Percentiles rank a stretch among this genome's conserved stretches.
These are phyloP conservation scores for Linnemannia hyalina DNA, from an alignment of 192 early-diverging fungal species.

Conservation along the genomic window DNA sequence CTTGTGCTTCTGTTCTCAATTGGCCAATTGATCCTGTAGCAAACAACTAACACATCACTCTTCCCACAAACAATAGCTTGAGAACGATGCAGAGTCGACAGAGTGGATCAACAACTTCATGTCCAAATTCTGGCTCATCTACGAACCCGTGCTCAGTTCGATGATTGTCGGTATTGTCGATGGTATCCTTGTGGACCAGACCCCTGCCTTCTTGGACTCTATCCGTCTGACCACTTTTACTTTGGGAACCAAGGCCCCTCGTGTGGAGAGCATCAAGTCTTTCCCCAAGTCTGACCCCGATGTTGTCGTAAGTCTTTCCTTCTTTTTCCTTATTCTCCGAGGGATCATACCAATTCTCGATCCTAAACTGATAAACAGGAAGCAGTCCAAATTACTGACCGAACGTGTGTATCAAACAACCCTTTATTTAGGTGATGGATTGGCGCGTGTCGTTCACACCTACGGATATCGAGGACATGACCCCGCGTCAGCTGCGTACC, in stretches of 20 bases:
- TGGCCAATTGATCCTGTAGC: background rate
- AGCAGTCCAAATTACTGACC: background rate
- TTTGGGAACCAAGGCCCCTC: conserved; percentile 80
- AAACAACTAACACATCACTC: background rate
- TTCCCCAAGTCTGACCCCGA: conserved; percentile 79
- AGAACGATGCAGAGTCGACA: conserved; percentile 68
- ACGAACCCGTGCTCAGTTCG: conserved; percentile 85
- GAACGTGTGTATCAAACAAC: background rate
- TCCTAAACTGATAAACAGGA: background rate
- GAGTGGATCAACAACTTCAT: conserved; percentile 93
- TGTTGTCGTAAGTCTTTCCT: conserved; percentile 63
- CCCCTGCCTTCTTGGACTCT: conserved; percentile 84
- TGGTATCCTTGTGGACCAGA: conserved; percentile 75
- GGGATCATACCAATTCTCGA: background rate
- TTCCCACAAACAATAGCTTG: conserved; percentile 23
- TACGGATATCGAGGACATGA: conserved; percentile 80
- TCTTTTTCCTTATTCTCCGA: background rate
- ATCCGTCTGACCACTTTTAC: conserved; percentile 80
- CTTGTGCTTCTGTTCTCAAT: background rate
- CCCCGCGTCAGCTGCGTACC: conserved; percentile 68
- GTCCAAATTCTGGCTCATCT: conserved; percentile 89
- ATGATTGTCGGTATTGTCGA: conserved; percentile 78
- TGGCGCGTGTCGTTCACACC: conserved; percentile 88
- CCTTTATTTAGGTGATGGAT: conserved; percentile 78
- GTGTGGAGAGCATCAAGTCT: conserved; percentile 75